Conservation (phyloP, 75 land plant genomes). For the Pinus tabuliformis region DNA sequence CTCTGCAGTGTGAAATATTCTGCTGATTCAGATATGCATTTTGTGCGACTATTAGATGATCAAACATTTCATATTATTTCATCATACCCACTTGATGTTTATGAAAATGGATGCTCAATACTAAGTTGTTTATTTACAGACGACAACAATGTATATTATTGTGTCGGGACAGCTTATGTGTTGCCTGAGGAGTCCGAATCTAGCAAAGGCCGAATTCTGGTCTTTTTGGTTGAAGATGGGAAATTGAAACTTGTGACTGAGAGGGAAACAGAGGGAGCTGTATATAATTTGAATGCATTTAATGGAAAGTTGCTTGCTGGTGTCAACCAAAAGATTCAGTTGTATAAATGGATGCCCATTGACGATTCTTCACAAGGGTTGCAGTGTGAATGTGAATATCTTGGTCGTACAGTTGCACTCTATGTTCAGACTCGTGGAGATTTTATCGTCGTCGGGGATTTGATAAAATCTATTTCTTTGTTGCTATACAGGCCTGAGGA, state of each 20-base stretch:
- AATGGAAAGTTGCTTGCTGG: constrained; percentile 97
- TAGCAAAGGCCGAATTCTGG: constrained; percentile 91
- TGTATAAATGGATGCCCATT: constrained; percentile 95
- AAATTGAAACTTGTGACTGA: constrained; percentile 63
- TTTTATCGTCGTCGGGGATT: too few species aligned
- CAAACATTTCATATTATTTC: constrained; percentile 89
- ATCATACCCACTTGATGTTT: constrained; percentile 74
- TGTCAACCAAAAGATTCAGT: constrained; percentile 96
- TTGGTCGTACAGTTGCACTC: constrained; percentile 42
- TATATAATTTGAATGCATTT: constrained; percentile 56
- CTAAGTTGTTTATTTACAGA: constrained; percentile 95
- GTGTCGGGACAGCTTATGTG: constrained; percentile 95
- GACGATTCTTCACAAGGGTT: constrained; percentile 91
- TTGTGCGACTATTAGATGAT: constrained; percentile 90
- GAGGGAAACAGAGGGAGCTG: constrained; percentile 82
- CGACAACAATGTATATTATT: constrained; percentile 25
- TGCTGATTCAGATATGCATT: constrained; percentile 71
- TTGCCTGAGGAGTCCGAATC: constrained; percentile 96
- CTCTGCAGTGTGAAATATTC: constrained; percentile 65
- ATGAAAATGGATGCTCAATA: constrained; percentile 91
- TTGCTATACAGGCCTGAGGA: constrained; percentile 56
- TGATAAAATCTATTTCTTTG: too few species aligned
- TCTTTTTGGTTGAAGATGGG: constrained; percentile 21
- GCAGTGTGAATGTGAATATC: constrained; percentile 95
- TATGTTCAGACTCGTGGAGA: too few species aligned